phyloP scores from a whole-genome alignment of 306 rosid species.

The Hippophae gyantsensis region DNA sequence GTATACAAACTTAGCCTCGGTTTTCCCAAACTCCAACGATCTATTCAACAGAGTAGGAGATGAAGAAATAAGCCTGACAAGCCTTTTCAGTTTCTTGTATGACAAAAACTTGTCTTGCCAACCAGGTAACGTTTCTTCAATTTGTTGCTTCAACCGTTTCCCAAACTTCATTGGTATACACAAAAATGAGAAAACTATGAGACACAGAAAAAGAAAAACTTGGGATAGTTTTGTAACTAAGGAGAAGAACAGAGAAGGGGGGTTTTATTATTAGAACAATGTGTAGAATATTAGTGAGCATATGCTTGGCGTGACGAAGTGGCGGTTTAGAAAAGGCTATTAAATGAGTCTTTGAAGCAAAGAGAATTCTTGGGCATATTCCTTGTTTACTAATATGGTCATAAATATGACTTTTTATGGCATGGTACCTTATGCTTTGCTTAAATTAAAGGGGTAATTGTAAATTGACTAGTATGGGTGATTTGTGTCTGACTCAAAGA shows the following conservation, averaged over 20 bases:
- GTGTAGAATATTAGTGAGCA: slow-evolving; percentile 59
- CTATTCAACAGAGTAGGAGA: slow-evolving; percentile 26
- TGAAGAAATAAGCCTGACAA: slow-evolving; percentile 36
- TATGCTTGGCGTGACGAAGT: slow-evolving; percentile 73
- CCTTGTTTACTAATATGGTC: slow-evolving; percentile 24
- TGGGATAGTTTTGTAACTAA: slow-evolving; percentile 3
- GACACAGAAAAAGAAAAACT: background rate
- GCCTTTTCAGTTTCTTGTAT: slow-evolving; percentile 78
- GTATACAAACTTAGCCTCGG: slow-evolving; percentile 51
- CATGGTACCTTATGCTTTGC: background rate
- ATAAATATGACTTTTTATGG: slow-evolving; percentile 13
- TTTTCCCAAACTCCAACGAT: slow-evolving; percentile 28
- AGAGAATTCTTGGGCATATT: slow-evolving; percentile 57
- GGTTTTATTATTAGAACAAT: slow-evolving; percentile 27
- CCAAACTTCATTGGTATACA: slow-evolving; percentile 58
- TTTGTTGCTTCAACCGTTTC: slow-evolving; percentile 67
- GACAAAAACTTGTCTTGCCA: slow-evolving; percentile 78
- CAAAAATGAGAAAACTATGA: background rate
- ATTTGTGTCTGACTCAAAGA: background rate
- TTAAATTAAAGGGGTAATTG: background rate
- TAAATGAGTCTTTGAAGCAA: slow-evolving; percentile 36
- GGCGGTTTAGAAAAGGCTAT: slow-evolving; percentile 31
- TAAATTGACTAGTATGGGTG: background rate
- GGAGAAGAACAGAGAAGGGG: slow-evolving; percentile 8
- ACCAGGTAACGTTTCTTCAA: slow-evolving; percentile 52